Base-by-base conservation (phyloP, 1,284 basidiomycete genomes). In the Boletus sp. region DNA sequence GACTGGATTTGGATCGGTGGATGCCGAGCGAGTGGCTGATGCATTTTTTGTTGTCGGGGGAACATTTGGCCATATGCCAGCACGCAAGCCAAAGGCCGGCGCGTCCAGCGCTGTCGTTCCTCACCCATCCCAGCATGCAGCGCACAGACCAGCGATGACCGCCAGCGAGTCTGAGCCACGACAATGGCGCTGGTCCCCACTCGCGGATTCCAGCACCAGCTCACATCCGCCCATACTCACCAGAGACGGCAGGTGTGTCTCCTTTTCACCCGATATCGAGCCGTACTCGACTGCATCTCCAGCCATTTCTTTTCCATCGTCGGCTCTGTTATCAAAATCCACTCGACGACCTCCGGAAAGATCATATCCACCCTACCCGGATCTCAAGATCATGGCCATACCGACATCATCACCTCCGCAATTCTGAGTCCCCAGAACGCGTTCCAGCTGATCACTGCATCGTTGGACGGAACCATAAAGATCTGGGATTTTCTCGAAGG, bases 401-500 rank as follows among this genome's bases (percentile, higher is more conserved):
- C 76, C 12, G 76, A 80, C 57, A 62, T 73, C 19, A 78, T 96
- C 58, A 93, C 93, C 6, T 80, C 84, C 27, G 80, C 88, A 41
- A 71, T 86, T 42, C 70, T 98, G 49, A 90, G 85, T 64, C 92
- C 95, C 4, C 78, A 84, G 54, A 97, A 97, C 68, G 76, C 84
- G 14, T 88, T 94, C 52, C 95, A 98, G 66, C 72, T 98, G 49
- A 81, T 97, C 57, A 93, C 92, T 8, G 84, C 84, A 26, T 91
- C 91, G 2, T 66, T 86, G 45, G 89, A 94, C 59, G 95, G 94
- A 10, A 79, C 77, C 22, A 69, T 98, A 56, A 84, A 91, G 65
- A 72, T 95, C 10, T 98, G 95, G 95, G 93, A 98, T 70, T 95
- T 90, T 66, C 72, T 95, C 44, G 94, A 97, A 54, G 94, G 86